Conservation (phyloP, 257 asterid species). For the Solanum infundibuliforme region DNA sequence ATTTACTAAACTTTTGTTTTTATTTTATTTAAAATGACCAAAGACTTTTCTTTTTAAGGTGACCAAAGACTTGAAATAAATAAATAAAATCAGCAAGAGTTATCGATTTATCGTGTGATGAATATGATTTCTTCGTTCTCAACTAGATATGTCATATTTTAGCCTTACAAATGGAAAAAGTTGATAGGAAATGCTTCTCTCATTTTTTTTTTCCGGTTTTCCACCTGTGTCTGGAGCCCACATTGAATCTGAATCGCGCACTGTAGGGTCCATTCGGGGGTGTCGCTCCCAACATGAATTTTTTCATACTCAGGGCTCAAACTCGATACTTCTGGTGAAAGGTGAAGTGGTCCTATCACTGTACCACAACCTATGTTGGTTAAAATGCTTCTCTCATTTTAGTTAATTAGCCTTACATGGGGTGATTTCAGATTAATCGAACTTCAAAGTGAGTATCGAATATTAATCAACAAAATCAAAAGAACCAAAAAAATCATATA, state of each 20-base stretch:
- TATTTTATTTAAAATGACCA: background rate
- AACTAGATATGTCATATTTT: background rate
- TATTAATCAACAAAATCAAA: background rate
- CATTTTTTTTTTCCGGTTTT: background rate
- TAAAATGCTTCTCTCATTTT: background rate
- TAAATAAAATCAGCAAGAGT: background rate
- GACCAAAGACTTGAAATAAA: background rate
- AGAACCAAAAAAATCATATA: background rate
- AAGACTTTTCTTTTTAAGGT: background rate
- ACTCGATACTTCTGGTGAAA: rapidly evolving
- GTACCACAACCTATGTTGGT: rapidly evolving
- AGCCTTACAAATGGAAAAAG: background rate
- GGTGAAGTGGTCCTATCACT: background rate
- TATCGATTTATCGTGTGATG: background rate
- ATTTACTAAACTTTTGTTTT: background rate
- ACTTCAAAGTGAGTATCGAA: background rate
- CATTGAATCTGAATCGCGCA: background rate
- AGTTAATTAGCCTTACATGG: background rate
- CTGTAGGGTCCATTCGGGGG: background rate
- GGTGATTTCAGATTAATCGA: background rate
- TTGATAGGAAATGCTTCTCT: background rate
- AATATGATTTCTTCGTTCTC: background rate
- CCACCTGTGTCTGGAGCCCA: rapidly evolving
- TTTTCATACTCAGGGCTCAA: background rate
- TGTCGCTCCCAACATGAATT: background rate